Percentiles rank a stretch among this genome's conserved stretches.
Evolutionary conservation across 805 yeast species (phyloP).

Genomic region (Clavispora vitiphila): DNA sequence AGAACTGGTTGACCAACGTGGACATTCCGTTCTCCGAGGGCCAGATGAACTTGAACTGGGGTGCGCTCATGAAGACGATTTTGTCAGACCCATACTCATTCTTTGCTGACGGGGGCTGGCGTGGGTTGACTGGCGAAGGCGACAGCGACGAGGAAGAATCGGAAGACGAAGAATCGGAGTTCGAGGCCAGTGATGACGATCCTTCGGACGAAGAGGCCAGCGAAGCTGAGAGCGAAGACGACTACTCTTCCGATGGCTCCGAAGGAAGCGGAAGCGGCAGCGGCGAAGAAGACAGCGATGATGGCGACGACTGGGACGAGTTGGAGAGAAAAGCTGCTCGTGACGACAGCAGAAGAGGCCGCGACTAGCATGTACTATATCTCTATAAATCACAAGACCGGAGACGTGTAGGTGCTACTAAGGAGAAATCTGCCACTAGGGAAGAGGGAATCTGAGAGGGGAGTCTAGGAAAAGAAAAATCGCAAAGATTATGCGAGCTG

Average conservation of each 20-base stretch:
- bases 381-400: not conserved
- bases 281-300: constrained; percentile 32
- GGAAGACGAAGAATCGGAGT: constrained; percentile 66
- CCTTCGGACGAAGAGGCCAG: constrained; percentile 60
- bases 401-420: too few relatives aligned
- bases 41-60: constrained; percentile 93
- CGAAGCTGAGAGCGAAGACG: constrained; percentile 41
- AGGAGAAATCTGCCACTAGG: too few relatives aligned
- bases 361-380: constrained; percentile 7
- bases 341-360: constrained; percentile 32
- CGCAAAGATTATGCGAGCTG: too few relatives aligned
- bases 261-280: constrained; percentile 26
- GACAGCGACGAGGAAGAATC: constrained; percentile 64
- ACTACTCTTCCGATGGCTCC: constrained; percentile 34
- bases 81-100: constrained; percentile 91
- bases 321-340: constrained; percentile 53
- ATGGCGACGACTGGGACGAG: constrained; percentile 57
- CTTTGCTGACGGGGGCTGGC: constrained; percentile 94
- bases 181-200: constrained; percentile 58
- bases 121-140: constrained; percentile 82
- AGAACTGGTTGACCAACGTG: constrained; percentile 96
- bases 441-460: too few relatives aligned
- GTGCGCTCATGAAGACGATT: constrained; percentile 89
- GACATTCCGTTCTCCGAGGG: constrained; percentile 95
- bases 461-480: too few relatives aligned